phyloP scores from a whole-genome alignment of 306 rosid species.

The Cucurbita ficifolia region DNA sequence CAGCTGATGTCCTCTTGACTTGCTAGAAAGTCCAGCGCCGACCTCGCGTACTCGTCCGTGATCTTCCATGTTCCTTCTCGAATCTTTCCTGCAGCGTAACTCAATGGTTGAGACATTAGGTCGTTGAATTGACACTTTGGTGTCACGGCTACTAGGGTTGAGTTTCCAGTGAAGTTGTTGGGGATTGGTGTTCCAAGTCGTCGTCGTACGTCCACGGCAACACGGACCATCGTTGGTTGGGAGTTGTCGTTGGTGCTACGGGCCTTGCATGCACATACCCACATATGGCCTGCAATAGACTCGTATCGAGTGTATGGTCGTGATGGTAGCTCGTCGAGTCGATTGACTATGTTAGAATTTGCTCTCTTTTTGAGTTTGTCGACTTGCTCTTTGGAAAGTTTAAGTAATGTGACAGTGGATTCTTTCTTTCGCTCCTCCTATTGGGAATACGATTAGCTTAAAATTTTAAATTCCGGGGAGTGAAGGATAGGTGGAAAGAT shows the following conservation, averaged over 20 bases:
- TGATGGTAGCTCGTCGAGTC: neutral
- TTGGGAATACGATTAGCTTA: too few species aligned
- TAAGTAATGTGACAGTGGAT: too few species aligned
- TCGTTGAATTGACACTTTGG: conserved; percentile 32
- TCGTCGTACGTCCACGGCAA: conserved; percentile 25
- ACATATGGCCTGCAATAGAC: conserved; percentile 27
- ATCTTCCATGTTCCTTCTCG: conserved; percentile 39
- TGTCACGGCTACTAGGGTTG: conserved; percentile 21
- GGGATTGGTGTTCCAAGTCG: conserved; percentile 36
- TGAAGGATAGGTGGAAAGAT: too few species aligned
- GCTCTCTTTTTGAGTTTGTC: conserved; percentile 21
- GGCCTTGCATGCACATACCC: conserved; percentile 50
- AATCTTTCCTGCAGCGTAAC: conserved; percentile 36
- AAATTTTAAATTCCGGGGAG: too few species aligned
- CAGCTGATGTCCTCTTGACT: conserved; percentile 20
- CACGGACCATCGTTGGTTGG: conserved; percentile 24
- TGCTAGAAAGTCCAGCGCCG: conserved; percentile 27
- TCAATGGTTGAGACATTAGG: conserved; percentile 26
- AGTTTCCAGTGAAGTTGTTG: conserved; percentile 38
- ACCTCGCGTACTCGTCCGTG: conserved; percentile 26
- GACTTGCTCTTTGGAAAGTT: too few species aligned
- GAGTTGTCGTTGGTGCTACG: conserved; percentile 12
- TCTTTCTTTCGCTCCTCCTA: too few species aligned
- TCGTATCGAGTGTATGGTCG: conserved; percentile 17
- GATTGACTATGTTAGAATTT: conserved; percentile 2